Percentiles rank a stretch among this genome's conserved stretches.
phyloP scores from a whole-genome alignment of 139 green algal genomes.

The Auxenochlorella pyrenoidosa region DNA sequence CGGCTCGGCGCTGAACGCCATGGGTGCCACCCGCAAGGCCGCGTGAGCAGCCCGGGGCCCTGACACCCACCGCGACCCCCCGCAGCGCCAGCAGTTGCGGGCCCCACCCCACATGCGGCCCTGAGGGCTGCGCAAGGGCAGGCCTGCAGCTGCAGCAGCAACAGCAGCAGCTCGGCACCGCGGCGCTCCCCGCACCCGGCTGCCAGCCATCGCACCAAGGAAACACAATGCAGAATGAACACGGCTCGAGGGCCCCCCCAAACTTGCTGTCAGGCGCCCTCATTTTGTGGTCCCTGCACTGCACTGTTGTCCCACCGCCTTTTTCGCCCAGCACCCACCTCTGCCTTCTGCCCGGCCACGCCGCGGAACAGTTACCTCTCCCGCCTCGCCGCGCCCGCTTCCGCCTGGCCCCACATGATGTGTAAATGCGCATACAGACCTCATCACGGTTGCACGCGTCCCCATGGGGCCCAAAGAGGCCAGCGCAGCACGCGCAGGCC shows the following conservation, averaged over 20 bases:
- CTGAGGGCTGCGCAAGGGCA: not conserved
- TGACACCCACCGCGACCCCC: too few relatives aligned
- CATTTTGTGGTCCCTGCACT: constrained; percentile 9
- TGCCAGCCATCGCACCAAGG: not conserved
- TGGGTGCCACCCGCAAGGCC: constrained; percentile 61
- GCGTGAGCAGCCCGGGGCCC: not conserved
- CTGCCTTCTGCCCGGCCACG: not conserved
- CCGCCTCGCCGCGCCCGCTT: not conserved
- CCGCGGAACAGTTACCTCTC: not conserved
- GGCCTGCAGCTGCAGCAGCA: not conserved
- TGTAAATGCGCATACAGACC: not conserved
- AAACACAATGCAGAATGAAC: constrained; percentile 10
- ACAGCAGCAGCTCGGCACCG: not conserved
- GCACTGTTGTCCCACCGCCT: constrained; percentile 1
- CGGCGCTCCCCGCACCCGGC: not conserved
- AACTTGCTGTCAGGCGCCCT: not conserved
- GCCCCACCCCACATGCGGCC: not conserved
- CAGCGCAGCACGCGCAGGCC: too few relatives aligned
- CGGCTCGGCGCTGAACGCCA: constrained; percentile 91
- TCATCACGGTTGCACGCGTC: too few relatives aligned
- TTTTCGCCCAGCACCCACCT: not conserved
- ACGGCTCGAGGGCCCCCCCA: not conserved
- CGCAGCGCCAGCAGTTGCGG: too few relatives aligned
- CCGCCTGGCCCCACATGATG: not conserved
- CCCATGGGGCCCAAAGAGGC: too few relatives aligned